These are phyloP conservation scores for Rhodamnia argentea DNA, from an alignment of 345 rosid genomes.

Conservation along the genomic window DNA sequence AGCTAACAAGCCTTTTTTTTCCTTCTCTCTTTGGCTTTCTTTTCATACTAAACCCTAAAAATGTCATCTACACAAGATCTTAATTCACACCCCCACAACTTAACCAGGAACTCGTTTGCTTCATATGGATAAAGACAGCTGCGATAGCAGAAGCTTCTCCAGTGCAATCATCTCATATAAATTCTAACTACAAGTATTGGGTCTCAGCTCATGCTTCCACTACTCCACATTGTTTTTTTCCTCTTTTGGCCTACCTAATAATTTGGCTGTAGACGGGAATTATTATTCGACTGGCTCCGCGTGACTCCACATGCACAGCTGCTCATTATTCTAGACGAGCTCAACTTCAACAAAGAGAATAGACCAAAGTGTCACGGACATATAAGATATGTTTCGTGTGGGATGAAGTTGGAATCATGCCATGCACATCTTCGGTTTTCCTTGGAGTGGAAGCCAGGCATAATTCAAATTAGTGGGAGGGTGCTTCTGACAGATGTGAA, in stretches of 20 bases:
- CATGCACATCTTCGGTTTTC: not conserved
- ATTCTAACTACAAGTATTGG: not conserved
- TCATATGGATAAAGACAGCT: not conserved
- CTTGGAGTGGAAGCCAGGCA: not conserved
- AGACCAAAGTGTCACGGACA: not conserved
- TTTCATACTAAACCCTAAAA: not conserved
- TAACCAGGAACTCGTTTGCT: not conserved
- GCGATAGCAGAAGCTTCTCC: not conserved
- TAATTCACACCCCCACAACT: not conserved
- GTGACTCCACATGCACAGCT: constrained; percentile 20
- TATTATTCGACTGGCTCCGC: constrained; percentile 7
- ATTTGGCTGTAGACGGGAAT: not conserved
- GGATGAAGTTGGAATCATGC: not conserved
- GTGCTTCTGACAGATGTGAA: not conserved
- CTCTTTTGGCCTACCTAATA: not conserved
- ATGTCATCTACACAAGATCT: not conserved
- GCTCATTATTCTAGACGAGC: not conserved
- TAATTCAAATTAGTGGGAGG: not conserved
- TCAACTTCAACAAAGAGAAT: not conserved
- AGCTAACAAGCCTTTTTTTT: not conserved
- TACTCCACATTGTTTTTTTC: not conserved
- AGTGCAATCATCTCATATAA: not conserved
- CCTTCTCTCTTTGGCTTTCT: not conserved
- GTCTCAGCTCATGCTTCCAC: not conserved
- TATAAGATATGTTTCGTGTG: not conserved